Percentiles rank a stretch among this genome's conserved stretches.
Conservation (phyloP, 345 rosid genomes). For the Corymbia maculata region DNA sequence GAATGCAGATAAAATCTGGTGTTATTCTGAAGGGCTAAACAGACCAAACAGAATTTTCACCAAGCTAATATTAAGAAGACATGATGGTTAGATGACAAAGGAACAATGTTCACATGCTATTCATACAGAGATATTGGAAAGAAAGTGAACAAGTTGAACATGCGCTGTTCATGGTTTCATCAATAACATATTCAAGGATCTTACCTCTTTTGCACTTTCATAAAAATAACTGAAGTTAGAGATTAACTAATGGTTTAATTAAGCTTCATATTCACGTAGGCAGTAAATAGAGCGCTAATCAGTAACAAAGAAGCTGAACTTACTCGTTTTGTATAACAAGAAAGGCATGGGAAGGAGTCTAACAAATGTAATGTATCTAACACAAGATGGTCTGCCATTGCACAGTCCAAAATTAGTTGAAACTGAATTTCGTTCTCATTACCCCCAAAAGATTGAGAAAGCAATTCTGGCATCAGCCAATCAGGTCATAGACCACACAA, state of each 20-base stretch:
- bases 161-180: not conserved
- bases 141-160: not conserved
- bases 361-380: not conserved
- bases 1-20: not conserved
- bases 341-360: constrained; percentile 3
- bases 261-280: not conserved
- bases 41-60: not conserved
- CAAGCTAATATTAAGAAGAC: not conserved
- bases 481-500: not conserved
- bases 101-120: not conserved
- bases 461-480: not conserved
- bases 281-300: not conserved
- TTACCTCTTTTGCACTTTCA: not conserved
- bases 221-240: not conserved
- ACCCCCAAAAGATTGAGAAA: not conserved
- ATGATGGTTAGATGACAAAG: not conserved
- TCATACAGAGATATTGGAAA: not conserved
- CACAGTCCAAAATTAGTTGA: not conserved
- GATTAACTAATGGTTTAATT: not conserved
- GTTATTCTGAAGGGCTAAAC: not conserved
- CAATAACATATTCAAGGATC: not conserved
- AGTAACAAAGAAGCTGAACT: not conserved
- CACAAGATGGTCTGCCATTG: not conserved
- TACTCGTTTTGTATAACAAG: not conserved
- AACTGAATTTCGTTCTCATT: not conserved